Evolutionary conservation across 1,139 yeast species (phyloP).

Genomic region (Nakaseomyces kungkrabaensis): DNA sequence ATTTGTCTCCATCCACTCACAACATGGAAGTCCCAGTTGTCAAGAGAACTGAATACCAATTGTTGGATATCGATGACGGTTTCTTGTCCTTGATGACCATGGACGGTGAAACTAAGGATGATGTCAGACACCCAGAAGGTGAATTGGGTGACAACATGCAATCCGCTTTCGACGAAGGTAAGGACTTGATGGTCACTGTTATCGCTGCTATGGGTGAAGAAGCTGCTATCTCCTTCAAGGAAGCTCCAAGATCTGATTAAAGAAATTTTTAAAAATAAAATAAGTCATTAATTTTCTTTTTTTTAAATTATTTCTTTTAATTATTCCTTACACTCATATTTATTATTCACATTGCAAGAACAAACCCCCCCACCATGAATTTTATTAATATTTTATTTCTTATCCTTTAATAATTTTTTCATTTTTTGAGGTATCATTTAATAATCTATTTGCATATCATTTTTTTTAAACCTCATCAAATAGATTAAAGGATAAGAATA

Average conservation of each 20-base stretch:
- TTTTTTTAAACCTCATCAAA: background rate
- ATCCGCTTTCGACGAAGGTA: constrained; percentile 92
- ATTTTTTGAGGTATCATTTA: too few species aligned
- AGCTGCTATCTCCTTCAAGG: constrained; percentile 96
- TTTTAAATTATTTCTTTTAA: background rate
- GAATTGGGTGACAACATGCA: constrained; percentile 91
- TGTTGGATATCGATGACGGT: constrained; percentile 97
- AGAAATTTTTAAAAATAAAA: background rate
- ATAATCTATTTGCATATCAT: too few species aligned
- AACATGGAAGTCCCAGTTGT: constrained; percentile 99
- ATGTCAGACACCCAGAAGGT: constrained; percentile 96
- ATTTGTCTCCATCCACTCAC: constrained; percentile 99
- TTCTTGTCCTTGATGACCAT: constrained; percentile 92
- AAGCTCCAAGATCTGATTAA: constrained; percentile 70
- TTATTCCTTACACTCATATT: background rate
- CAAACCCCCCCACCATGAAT: background rate
- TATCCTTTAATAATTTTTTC: too few species aligned
- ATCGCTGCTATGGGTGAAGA: constrained; percentile 99
- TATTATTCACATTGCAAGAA: background rate
- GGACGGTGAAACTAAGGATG: constrained; percentile 99
- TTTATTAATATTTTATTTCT: too few species aligned
- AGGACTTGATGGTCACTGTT: constrained; percentile 92
- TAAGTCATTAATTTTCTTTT: background rate
- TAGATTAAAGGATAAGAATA: too few species aligned
- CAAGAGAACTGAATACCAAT: constrained; percentile 88